Evolutionary conservation across 1,284 basidiomycete species (phyloP).

Genomic region (Leccinum pallidistipes): DNA sequence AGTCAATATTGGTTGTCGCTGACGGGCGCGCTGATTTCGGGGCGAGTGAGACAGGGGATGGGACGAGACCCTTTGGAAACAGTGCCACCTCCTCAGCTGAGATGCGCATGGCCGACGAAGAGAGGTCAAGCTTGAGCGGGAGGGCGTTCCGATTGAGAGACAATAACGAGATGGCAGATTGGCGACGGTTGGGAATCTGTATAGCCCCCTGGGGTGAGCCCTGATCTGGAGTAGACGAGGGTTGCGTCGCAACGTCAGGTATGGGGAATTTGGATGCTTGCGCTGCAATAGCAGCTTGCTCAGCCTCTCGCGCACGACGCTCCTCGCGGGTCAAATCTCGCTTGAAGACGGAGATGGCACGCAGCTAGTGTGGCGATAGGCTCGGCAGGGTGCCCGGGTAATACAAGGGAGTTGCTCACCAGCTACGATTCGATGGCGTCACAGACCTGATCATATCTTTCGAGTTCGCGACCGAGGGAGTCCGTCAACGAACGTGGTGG

Average conservation of each 20-base stretch:
- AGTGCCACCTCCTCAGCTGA: constrained; percentile 59
- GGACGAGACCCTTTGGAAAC: constrained; percentile 52
- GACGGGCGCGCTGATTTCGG: constrained; percentile 67
- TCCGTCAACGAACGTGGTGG: constrained; percentile 64
- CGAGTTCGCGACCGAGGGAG: constrained; percentile 66
- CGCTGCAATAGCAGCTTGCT: constrained; percentile 42
- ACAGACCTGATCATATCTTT: constrained; percentile 75
- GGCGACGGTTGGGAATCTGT: constrained; percentile 47
- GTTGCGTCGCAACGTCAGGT: constrained; percentile 20
- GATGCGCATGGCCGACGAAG: constrained; percentile 60
- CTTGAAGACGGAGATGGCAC: constrained; percentile 67
- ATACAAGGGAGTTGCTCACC: constrained; percentile 41
- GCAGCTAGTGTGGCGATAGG: constrained; percentile 43
- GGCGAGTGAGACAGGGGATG: constrained; percentile 76
- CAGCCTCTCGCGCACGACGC: constrained; percentile 48
- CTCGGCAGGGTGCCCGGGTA: constrained; percentile 2
- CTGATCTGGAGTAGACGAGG: constrained; percentile 22
- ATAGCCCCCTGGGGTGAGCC: constrained; percentile 32
- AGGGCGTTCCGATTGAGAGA: constrained; percentile 69
- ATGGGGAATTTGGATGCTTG: constrained; percentile 30
- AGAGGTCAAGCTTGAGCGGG: constrained; percentile 73
- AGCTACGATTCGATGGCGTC: constrained; percentile 71
- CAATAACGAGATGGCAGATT: constrained; percentile 73
- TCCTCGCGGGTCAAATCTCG: constrained; percentile 65
- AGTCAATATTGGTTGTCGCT: constrained; percentile 56